A percentile compares a stretch with the other conserved stretches of the same genome.
These are phyloP conservation scores for Radiomyces spectabilis DNA, from an alignment of 192 early-diverging fungal species.

Conservation along the genomic window DNA sequence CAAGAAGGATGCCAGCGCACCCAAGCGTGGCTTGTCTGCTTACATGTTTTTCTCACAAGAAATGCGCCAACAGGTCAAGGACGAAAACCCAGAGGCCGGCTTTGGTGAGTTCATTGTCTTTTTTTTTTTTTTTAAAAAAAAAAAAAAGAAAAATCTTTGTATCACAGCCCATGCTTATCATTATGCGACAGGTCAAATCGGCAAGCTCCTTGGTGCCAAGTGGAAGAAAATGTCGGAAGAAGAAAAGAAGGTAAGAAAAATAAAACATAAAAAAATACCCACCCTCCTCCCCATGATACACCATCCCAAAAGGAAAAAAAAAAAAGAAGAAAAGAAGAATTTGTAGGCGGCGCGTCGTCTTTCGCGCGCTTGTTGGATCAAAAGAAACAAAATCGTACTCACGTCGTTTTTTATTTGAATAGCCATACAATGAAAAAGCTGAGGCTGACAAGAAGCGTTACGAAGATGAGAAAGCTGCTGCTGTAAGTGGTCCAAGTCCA, in stretches of 20 bases:
- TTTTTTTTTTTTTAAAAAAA: too few relatives aligned
- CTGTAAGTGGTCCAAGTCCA: constrained; percentile 3
- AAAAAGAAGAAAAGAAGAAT: too few relatives aligned
- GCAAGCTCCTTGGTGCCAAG: constrained; percentile 35
- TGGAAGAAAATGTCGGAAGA: constrained; percentile 29
- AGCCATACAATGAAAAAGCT: constrained; percentile 25
- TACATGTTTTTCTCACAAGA: constrained; percentile 87
- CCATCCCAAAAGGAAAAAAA: too few relatives aligned
- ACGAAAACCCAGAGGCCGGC: constrained; percentile 64
- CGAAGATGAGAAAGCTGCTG: constrained; percentile 27
- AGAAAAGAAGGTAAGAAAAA: constrained; percentile 31
- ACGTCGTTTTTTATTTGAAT: background rate
- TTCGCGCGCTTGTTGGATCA: too few relatives aligned
- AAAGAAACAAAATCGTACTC: too few relatives aligned
- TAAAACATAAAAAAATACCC: background rate
- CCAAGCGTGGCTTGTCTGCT: constrained; percentile 84
- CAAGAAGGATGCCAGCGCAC: constrained; percentile 83
- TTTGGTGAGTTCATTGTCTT: constrained; percentile 40
- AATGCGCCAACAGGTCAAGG: constrained; percentile 66
- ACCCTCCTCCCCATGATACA: too few relatives aligned
- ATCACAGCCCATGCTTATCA: background rate
- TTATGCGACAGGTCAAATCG: constrained; percentile 24
- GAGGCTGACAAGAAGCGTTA: constrained; percentile 34
- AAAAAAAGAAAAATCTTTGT: too few relatives aligned
- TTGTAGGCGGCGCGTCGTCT: too few relatives aligned